Percentiles rank a stretch among this genome's conserved stretches.
Evolutionary conservation across 2,329 filamentous ascomycete species (phyloP).

Genomic region (Epichloe uncinata): DNA sequence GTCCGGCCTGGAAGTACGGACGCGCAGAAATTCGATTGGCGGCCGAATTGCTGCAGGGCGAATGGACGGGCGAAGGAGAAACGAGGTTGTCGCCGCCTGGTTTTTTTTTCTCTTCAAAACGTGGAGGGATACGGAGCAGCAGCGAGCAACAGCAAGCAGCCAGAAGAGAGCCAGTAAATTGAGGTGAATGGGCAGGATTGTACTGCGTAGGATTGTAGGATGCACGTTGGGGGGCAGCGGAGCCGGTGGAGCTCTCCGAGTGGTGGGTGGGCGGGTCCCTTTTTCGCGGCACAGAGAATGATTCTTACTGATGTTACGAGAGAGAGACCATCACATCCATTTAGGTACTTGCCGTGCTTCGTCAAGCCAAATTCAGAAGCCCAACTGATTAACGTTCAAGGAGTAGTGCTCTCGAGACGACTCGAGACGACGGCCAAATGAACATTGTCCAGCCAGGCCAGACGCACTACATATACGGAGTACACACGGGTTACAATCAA

Average conservation of each 20-base stretch:
- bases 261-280: background rate
- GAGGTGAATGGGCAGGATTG: constrained; percentile 2
- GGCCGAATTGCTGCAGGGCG: background rate
- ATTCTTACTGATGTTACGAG: too few species aligned
- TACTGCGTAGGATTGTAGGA: background rate
- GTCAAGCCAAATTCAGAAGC: too few species aligned
- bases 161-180: constrained; percentile 1
- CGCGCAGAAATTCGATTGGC: background rate
- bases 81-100: constrained; percentile 5
- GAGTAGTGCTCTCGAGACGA: too few species aligned
- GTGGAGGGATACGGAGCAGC: background rate
- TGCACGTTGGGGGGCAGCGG: background rate
- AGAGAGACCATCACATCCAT: too few species aligned
- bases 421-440: too few species aligned
- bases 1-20: background rate
- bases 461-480: too few species aligned
- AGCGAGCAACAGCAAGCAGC: background rate
- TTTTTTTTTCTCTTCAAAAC: constrained; percentile 1
- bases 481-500: too few species aligned
- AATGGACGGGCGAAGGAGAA: background rate
- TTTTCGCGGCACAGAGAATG: background rate
- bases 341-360: too few species aligned
- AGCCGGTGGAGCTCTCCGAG: constrained; percentile 7
- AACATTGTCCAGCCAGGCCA: too few species aligned
- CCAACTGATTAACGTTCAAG: too few species aligned